phyloP scores from a whole-genome alignment of 179 eudicot species.

The Camellia oleifera region DNA sequence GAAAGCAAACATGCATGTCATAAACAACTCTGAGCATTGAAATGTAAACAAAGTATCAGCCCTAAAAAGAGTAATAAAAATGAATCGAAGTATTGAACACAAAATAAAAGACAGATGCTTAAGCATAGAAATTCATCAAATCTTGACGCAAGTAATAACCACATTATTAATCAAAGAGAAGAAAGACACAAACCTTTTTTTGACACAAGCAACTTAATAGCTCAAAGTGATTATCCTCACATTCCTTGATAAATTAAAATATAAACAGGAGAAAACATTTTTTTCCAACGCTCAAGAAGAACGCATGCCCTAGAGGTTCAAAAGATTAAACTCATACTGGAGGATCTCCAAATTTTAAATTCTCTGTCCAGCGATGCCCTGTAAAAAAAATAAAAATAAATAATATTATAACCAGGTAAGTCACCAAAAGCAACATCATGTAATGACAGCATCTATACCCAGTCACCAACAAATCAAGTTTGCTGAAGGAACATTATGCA shows the following conservation, averaged over 20 bases:
- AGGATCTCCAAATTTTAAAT: not conserved
- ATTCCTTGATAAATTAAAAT: constrained; percentile 5
- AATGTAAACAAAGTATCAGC: not conserved
- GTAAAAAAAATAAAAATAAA: too few species aligned
- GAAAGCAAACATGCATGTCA: not conserved
- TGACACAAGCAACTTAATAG: not conserved
- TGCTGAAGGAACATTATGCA: too few species aligned
- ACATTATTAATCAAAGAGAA: not conserved
- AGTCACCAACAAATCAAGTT: too few species aligned
- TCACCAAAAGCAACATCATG: too few species aligned
- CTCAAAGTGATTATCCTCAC: not conserved
- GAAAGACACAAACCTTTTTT: not conserved
- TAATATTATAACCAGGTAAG: too few species aligned
- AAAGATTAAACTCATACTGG: not conserved
- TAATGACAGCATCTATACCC: too few species aligned
- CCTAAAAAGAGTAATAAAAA: not conserved
- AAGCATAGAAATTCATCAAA: not conserved
- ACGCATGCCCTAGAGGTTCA: not conserved
- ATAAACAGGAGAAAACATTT: not conserved
- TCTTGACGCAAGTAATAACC: not conserved
- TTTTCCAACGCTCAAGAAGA: not conserved
- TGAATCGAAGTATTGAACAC: not conserved
- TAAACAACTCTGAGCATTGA: not conserved
- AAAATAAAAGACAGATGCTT: not conserved
- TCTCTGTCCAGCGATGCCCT: not conserved